Conservation (phyloP, 805 yeast genomes). For the Starmerella tilneyi region DNA sequence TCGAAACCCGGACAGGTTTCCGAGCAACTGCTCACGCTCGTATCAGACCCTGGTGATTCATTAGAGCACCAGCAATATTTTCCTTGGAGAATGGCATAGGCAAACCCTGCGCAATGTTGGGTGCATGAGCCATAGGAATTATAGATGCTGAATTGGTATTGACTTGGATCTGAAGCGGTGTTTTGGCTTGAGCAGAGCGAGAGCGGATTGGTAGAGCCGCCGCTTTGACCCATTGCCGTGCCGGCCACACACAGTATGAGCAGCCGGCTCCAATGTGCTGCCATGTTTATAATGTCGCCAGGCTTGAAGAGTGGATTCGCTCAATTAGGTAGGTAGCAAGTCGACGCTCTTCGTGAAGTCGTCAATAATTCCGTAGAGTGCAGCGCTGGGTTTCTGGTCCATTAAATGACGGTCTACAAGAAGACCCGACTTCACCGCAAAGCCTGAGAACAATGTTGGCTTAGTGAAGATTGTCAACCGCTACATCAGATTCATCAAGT, state of each 20-base stretch:
- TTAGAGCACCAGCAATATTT: slow-evolving; percentile 54
- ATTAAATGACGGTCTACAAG: no score
- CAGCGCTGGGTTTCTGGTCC: no score
- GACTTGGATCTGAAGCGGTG: slow-evolving; percentile 30
- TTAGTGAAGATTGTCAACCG: neutral
- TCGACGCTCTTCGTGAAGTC: no score
- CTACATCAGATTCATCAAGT: neutral
- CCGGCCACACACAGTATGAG: neutral
- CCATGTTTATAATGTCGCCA: no score
- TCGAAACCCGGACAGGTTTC: slow-evolving; percentile 39
- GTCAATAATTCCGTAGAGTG: no score
- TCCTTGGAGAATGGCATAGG: slow-evolving; percentile 47
- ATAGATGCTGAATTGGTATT: slow-evolving; percentile 23
- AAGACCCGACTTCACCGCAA: no score
- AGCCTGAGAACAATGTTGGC: no score
- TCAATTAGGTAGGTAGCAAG: neutral
- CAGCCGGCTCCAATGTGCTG: neutral
- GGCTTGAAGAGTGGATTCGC: no score
- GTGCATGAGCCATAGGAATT: slow-evolving; percentile 47
- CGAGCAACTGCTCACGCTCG: slow-evolving; percentile 30
- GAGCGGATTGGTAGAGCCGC: slow-evolving; percentile 21
- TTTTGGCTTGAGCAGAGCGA: slow-evolving; percentile 35
- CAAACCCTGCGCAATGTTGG: slow-evolving; percentile 39
- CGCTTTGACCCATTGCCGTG: neutral
- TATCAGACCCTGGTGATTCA: slow-evolving; percentile 38